Base-by-base conservation (phyloP, 495 filamentous ascomycete species). In the Aspergillus bridgeri region DNA sequence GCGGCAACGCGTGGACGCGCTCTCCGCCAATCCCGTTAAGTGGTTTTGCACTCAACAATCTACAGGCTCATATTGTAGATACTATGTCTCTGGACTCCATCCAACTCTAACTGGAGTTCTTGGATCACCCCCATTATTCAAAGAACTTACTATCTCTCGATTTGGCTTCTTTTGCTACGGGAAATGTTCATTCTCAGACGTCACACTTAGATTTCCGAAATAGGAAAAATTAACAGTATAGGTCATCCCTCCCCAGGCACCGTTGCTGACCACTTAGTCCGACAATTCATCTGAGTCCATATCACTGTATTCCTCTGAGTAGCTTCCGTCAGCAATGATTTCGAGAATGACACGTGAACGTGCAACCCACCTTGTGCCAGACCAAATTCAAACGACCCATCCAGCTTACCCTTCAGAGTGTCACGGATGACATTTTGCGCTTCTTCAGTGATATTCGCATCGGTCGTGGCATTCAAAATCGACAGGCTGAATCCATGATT, bases 321-420 rank as follows among this genome's bases (percentile, higher is more conserved):
- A 5, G 9, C 15, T 9, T 20, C 42, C 25, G 21, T 59, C 51
- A 59, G 63, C 51, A 45, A 46, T 18, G 25, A 13, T 15, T 9
- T 8, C 9, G 23, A 20, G 3, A 18, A 22, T 20, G 33, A 18
- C 17, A 6, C 24, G 15, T 23, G 11, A 42, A 24, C 27, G 27
- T 22, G 33, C 33, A 38, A 52, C 58, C 18, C 21, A 68, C 65
- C 71, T 49, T 65, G 63, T 33, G 61, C 69, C 9, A 74, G 55
- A 19, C 59, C 62, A 62, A 76, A 80, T 27, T 78, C 74, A 53
- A 81, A 79, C 23, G 68, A 64, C 9, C 79, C 79, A 46, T 69
- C 66, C 1, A 79, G 59, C 9, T 61, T 69, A 24, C 60, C 60
- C 19, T 55, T 62, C 42, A 81, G 61, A 11, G 57, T 67, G 19